Conservation (phyloP, 805 yeast genomes). For the Ogataea chonburiensis region DNA sequence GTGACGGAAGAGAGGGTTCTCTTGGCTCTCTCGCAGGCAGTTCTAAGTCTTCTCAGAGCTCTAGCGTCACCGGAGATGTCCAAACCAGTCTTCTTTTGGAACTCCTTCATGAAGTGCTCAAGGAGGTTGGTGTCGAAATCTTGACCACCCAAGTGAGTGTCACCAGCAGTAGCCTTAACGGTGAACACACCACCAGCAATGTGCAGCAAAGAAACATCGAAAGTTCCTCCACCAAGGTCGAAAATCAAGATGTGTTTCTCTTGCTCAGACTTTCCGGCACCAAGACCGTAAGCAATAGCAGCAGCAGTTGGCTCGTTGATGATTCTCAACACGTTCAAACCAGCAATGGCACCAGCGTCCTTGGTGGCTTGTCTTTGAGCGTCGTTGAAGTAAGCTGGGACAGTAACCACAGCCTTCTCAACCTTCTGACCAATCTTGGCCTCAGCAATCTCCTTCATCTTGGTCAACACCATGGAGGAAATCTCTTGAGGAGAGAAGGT, state of each 20-base stretch:
- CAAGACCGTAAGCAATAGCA: constrained; percentile 77
- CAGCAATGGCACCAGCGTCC: constrained; percentile 73
- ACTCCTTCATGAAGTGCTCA: constrained; percentile 88
- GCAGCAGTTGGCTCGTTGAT: constrained; percentile 87
- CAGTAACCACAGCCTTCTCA: constrained; percentile 77
- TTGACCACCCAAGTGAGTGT: constrained; percentile 84
- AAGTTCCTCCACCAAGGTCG: constrained; percentile 85
- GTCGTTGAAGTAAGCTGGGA: constrained; percentile 83
- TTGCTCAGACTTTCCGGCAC: constrained; percentile 54
- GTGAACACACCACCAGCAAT: constrained; percentile 81
- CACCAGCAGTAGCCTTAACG: constrained; percentile 80
- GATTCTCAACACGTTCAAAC: constrained; percentile 70
- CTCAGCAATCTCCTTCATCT: constrained; percentile 68
- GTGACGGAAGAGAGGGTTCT: constrained; percentile 96
- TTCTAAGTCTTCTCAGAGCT: constrained; percentile 97
- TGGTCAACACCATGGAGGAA: constrained; percentile 78
- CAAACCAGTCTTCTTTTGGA: constrained; percentile 97
- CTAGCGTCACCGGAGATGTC: constrained; percentile 92
- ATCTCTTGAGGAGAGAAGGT: constrained; percentile 92
- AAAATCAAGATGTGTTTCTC: constrained; percentile 59
- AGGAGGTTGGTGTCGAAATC: constrained; percentile 80
- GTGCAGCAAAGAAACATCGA: constrained; percentile 75
- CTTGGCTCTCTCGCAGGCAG: constrained; percentile 99
- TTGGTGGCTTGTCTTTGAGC: constrained; percentile 84
- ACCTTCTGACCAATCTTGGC: constrained; percentile 50